These are phyloP conservation scores for Pouteria campechiana DNA, from an alignment of 179 eudicot genomes.

Conservation along the genomic window DNA sequence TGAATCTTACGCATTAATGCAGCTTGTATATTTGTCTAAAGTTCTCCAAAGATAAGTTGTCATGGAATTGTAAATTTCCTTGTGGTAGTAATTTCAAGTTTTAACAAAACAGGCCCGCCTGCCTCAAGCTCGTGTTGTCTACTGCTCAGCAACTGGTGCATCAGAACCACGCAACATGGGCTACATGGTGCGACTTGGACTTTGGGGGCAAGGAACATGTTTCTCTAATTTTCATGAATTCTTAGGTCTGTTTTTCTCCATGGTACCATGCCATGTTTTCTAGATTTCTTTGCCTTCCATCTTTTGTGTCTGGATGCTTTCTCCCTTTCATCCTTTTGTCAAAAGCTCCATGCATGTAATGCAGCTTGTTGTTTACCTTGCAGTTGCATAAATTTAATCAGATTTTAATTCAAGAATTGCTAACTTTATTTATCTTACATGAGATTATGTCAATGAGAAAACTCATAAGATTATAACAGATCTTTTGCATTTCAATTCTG, in stretches of 20 bases:
- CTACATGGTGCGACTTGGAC: slow-evolving; percentile 99
- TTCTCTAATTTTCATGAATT: slow-evolving; percentile 71
- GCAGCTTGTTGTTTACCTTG: too few species aligned
- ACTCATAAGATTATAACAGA: too few species aligned
- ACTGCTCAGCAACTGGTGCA: slow-evolving; percentile 99
- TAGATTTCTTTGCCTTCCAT: slow-evolving; percentile 1
- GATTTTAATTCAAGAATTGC: too few species aligned
- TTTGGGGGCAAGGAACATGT: slow-evolving; percentile 94
- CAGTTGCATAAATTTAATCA: too few species aligned
- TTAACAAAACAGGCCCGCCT: slow-evolving; percentile 56
- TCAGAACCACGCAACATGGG: slow-evolving; percentile 98
- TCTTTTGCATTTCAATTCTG: too few species aligned
- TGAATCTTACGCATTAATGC: too few species aligned
- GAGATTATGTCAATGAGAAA: too few species aligned
- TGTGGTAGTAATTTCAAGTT: slow-evolving; percentile 7
- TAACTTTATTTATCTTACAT: too few species aligned
- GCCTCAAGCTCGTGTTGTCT: slow-evolving; percentile 93
- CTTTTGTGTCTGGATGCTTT: background rate
- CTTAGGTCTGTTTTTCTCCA: slow-evolving; percentile 36
- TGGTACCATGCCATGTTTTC: background rate
- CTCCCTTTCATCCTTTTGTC: background rate
- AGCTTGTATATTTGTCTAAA: too few species aligned
- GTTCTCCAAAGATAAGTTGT: too few species aligned
- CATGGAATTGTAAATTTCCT: slow-evolving; percentile 4
- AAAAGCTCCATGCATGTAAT: too few species aligned